phyloP scores from a whole-genome alignment of 1,139 yeast species.

The Saccharomyces pastorianus region DNA sequence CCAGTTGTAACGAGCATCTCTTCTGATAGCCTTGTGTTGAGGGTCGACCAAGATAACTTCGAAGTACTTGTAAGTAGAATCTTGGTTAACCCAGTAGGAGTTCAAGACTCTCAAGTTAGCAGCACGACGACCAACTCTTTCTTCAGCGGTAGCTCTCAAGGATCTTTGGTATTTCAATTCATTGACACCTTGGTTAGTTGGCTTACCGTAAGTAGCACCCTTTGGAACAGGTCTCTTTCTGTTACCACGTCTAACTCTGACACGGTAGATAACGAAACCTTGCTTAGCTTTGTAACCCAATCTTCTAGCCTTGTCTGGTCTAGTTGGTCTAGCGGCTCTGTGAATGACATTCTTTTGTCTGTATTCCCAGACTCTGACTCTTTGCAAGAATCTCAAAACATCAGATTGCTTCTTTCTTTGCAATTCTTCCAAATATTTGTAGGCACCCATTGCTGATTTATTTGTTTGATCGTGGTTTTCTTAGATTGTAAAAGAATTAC shows the following conservation, averaged over 20 bases:
- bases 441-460: slow-evolving; percentile 82
- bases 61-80: slow-evolving; percentile 97
- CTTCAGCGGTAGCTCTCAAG: slow-evolving; percentile 96
- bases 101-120: slow-evolving; percentile 97
- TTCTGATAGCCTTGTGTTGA: slow-evolving; percentile 97
- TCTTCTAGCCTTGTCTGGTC: slow-evolving; percentile 99
- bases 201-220: slow-evolving; percentile 99
- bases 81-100: slow-evolving; percentile 99
- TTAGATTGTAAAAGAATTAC: not conserved
- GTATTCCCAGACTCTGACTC: slow-evolving; percentile 99
- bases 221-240: slow-evolving; percentile 99
- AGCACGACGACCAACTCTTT: slow-evolving; percentile 98
- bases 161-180: slow-evolving; percentile 99
- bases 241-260: slow-evolving; percentile 99
- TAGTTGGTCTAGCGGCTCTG: slow-evolving; percentile 98
- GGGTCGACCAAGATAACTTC: slow-evolving; percentile 98
- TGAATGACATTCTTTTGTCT: slow-evolving; percentile 98
- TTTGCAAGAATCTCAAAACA: slow-evolving; percentile 95
- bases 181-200: slow-evolving; percentile 99
- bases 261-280: slow-evolving; percentile 96
- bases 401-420: slow-evolving; percentile 99
- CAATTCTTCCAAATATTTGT: slow-evolving; percentile 98
- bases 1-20: slow-evolving; percentile 99
- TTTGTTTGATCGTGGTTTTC: slow-evolving; percentile 1
- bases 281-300: slow-evolving; percentile 99